These are phyloP conservation scores for Verticillium isaacii DNA, from an alignment of 2,329 filamentous ascomycete species.

Conservation along the genomic window DNA sequence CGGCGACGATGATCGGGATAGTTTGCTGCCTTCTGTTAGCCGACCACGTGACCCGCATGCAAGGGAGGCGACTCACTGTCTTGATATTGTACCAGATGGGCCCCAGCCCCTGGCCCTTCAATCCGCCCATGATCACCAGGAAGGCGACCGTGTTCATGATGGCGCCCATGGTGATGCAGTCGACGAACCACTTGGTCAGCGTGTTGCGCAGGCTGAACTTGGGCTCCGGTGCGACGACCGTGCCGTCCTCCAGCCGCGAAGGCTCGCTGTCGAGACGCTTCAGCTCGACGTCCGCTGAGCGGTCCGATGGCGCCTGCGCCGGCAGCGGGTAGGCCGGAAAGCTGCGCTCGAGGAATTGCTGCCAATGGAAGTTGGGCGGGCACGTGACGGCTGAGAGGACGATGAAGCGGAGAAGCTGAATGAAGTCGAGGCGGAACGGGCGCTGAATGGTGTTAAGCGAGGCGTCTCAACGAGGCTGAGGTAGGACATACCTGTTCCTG, in stretches of 20 bases:
- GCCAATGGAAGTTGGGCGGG: constrained; percentile 55
- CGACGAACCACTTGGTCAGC: constrained; percentile 43
- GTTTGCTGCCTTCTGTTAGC: constrained; percentile 29
- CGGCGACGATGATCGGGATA: constrained; percentile 41
- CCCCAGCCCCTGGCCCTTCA: constrained; percentile 32
- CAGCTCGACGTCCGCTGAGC: constrained; percentile 22
- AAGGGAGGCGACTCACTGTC: constrained; percentile 16
- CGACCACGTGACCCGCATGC: not conserved
- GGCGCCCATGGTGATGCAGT: constrained; percentile 42
- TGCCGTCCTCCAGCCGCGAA: constrained; percentile 7
- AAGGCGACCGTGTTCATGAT: constrained; percentile 42
- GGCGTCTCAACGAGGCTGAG: not conserved
- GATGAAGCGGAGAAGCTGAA: constrained; percentile 49
- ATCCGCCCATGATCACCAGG: constrained; percentile 39
- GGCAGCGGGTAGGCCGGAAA: constrained; percentile 41
- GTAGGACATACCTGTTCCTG: constrained; percentile 30
- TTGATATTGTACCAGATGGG: constrained; percentile 34
- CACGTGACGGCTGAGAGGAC: constrained; percentile 46
- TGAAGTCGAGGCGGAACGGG: constrained; percentile 39
- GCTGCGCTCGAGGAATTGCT: constrained; percentile 46
- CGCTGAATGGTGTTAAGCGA: constrained; percentile 12
- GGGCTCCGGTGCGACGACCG: constrained; percentile 15
- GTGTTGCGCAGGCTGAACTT: constrained; percentile 38
- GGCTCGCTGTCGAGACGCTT: constrained; percentile 13
- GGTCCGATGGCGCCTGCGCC: constrained; percentile 17